Percentiles rank a stretch among this genome's conserved stretches.
These are phyloP conservation scores for Corniculantispora saksenae DNA, from an alignment of 2,329 filamentous ascomycete genomes.

Conservation along the genomic window DNA sequence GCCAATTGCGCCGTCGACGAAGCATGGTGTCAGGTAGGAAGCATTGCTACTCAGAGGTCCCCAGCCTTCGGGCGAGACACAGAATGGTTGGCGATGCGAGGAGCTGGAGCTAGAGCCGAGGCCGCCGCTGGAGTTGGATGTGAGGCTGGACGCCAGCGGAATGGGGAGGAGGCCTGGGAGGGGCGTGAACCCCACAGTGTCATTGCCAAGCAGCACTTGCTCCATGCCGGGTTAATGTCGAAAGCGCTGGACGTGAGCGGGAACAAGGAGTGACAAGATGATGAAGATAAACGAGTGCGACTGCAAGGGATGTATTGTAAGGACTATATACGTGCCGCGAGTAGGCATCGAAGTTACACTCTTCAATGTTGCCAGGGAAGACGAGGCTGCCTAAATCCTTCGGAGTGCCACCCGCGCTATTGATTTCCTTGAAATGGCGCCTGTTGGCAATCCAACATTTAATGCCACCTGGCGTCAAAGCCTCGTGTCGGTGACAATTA, in stretches of 20 bases:
- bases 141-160: conserved; percentile 18
- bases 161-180: conserved; percentile 15
- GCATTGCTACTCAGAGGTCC: conserved; percentile 77
- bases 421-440: conserved; percentile 1
- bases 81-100: conserved; percentile 64
- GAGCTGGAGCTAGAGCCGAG: conserved; percentile 32
- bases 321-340: conserved; percentile 7
- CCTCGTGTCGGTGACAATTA: neutral
- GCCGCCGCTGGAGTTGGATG: conserved; percentile 16
- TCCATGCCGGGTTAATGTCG: conserved; percentile 17
- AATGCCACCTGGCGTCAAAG: neutral
- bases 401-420: neutral
- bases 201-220: conserved; percentile 18
- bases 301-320: conserved; percentile 17
- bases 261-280: conserved; percentile 17
- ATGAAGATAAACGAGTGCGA: conserved; percentile 12
- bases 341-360: conserved; percentile 6
- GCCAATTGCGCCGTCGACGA: conserved; percentile 82
- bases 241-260: conserved; percentile 18
- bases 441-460: neutral
- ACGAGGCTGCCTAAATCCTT: conserved; percentile 7
- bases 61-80: conserved; percentile 84
- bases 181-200: conserved; percentile 15
- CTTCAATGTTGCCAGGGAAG: conserved; percentile 13
- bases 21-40: conserved; percentile 90